Evolutionary conservation across 2,329 filamentous ascomycete species (phyloP).

Genomic region (Trichocomaceae sp.): DNA sequence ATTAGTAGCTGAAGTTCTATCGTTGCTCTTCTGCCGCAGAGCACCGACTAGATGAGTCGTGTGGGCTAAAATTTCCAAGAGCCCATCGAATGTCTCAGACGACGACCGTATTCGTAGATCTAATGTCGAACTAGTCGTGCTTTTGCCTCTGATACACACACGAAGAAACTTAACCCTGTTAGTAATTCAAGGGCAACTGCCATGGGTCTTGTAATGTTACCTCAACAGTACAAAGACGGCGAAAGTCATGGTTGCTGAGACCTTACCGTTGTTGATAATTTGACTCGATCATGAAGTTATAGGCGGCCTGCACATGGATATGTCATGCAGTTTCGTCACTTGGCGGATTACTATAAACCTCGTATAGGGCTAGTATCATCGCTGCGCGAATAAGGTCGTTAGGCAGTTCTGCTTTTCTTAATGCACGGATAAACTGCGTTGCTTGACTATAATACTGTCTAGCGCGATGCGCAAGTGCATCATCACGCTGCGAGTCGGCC

Average conservation of each 20-base stretch:
- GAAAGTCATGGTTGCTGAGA: neutral
- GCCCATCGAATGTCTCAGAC: neutral
- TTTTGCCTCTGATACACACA: neutral
- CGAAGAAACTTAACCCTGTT: neutral
- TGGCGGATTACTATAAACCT: neutral
- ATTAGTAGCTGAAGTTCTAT: neutral
- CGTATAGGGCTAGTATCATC: neutral
- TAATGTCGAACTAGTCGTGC: neutral
- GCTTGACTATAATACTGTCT: conserved; percentile 1
- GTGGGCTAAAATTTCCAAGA: neutral
- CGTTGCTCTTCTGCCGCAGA: neutral
- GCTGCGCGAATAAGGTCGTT: neutral
- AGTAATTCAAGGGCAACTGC: neutral
- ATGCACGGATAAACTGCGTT: neutral
- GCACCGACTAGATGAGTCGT: neutral
- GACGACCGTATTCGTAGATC: neutral
- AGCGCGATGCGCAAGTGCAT: neutral
- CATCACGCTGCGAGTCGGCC: neutral
- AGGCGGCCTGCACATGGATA: conserved; percentile 2
- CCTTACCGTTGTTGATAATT: neutral
- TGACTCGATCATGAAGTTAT: neutral
- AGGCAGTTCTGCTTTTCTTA: neutral
- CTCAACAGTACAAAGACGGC: neutral
- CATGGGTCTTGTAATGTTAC: neutral
- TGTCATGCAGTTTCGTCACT: neutral